phyloP scores from a whole-genome alignment of 768 basidiomycete species.

The Chlorophyllum brunneum region DNA sequence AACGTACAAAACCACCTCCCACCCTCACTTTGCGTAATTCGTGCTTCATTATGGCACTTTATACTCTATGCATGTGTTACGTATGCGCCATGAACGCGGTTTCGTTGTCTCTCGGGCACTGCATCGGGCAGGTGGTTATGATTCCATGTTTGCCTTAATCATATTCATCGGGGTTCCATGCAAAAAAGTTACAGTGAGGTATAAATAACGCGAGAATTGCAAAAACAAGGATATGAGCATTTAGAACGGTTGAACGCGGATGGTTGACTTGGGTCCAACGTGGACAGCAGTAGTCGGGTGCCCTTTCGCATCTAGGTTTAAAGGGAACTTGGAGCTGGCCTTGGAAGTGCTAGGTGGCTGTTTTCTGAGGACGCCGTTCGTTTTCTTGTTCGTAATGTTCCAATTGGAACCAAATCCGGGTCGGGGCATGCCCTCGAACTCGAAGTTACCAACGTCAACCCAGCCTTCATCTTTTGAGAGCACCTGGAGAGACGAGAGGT shows the following conservation, averaged over 20 bases:
- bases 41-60: constrained; percentile 26
- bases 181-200: neutral
- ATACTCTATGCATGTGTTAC: constrained; percentile 28
- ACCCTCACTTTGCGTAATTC: constrained; percentile 17
- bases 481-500: constrained; percentile 2
- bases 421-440: constrained; percentile 36
- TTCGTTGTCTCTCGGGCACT: constrained; percentile 10
- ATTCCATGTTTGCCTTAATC: no score
- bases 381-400: constrained; percentile 22
- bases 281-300: constrained; percentile 31
- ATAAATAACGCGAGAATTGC: neutral
- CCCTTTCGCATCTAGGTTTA: constrained; percentile 35
- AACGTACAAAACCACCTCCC: constrained; percentile 19
- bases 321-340: constrained; percentile 21
- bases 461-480: constrained; percentile 4
- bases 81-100: constrained; percentile 24
- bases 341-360: constrained; percentile 14
- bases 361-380: constrained; percentile 21
- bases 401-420: constrained; percentile 36
- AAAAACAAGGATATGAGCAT: neutral
- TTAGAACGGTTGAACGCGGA: constrained; percentile 17
- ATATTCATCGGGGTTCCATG: neutral
- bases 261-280: constrained; percentile 32
- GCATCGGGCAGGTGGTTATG: neutral
- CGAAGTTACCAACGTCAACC: constrained; percentile 20